phyloP scores from a whole-genome alignment of 371 early-diverging fungal species.

The Mortierella sp. region DNA sequence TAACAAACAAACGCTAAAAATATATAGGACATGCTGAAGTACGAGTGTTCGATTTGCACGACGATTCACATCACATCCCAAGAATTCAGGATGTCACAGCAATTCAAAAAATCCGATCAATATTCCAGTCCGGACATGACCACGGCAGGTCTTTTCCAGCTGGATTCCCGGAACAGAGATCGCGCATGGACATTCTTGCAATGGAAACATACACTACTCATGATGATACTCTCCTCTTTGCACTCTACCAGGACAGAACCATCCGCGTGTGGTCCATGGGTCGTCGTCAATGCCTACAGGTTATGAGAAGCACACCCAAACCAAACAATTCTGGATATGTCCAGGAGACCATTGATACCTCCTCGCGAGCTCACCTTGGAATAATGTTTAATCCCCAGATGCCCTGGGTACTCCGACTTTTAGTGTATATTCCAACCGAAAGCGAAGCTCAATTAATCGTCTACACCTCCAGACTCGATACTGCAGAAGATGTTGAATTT shows the following conservation, averaged over 20 bases:
- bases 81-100: slow-evolving; percentile 29
- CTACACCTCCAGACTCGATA: slow-evolving; percentile 35
- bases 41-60: slow-evolving; percentile 31
- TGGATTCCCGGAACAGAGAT: slow-evolving; percentile 20
- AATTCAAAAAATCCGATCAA: slow-evolving; percentile 33
- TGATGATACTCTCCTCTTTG: slow-evolving; percentile 40
- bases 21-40: slow-evolving; percentile 40
- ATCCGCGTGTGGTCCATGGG: slow-evolving; percentile 46
- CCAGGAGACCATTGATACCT: slow-evolving; percentile 44
- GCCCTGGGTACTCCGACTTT: slow-evolving; percentile 46
- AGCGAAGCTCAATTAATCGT: slow-evolving; percentile 37
- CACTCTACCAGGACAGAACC: slow-evolving; percentile 41
- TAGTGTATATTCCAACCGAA: slow-evolving; percentile 46
- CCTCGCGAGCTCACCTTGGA: slow-evolving; percentile 28
- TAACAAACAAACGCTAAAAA: too few species aligned
- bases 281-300: slow-evolving; percentile 44
- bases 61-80: slow-evolving; percentile 19
- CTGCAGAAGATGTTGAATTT: slow-evolving; percentile 34
- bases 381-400: slow-evolving; percentile 40
- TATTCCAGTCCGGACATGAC: slow-evolving; percentile 26
- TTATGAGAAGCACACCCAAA: slow-evolving; percentile 17
- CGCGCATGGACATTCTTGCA: slow-evolving; percentile 29
- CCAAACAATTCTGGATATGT: slow-evolving; percentile 40
- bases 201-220: slow-evolving; percentile 32
- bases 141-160: slow-evolving; percentile 4